A percentile compares a stretch with the other conserved stretches of the same genome.
Conservation (phyloP, 2,329 filamentous ascomycete genomes). For the Hymenoscyphus infarciens region DNA sequence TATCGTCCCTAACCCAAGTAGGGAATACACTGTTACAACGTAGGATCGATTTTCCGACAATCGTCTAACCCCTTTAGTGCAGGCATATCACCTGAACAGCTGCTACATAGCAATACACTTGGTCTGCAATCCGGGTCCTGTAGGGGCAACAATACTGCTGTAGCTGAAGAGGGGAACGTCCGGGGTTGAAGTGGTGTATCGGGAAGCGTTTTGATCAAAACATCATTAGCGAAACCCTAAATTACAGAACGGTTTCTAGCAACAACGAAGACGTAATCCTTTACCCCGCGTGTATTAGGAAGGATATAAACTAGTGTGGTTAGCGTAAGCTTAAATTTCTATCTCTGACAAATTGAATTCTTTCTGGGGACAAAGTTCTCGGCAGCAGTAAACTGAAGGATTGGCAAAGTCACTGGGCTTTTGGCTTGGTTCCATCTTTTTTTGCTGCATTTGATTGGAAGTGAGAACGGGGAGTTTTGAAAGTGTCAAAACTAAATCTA, state of each 20-base stretch:
- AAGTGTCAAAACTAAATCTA: not conserved
- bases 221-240: conserved; percentile 3
- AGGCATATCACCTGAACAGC: conserved; percentile 1
- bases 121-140: not conserved
- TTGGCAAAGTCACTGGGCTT: conserved; percentile 4
- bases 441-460: not conserved
- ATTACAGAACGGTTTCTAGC: conserved; percentile 4
- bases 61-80: not conserved
- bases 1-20: not conserved
- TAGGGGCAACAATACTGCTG: not conserved
- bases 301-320: not conserved
- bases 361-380: conserved; percentile 6
- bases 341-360: not conserved
- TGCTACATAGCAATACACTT: not conserved
- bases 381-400: not conserved
- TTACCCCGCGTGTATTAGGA: not conserved
- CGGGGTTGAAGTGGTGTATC: conserved; percentile 3
- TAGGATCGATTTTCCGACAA: not conserved
- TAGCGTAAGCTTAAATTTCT: no score
- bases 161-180: not conserved
- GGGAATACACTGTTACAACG: not conserved
- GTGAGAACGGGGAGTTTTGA: no score
- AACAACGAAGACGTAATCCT: not conserved
- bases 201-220: conserved; percentile 2
- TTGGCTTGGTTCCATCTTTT: not conserved